Base-by-base conservation (phyloP, 306 rosid genomes). In the Quercus robur region DNA sequence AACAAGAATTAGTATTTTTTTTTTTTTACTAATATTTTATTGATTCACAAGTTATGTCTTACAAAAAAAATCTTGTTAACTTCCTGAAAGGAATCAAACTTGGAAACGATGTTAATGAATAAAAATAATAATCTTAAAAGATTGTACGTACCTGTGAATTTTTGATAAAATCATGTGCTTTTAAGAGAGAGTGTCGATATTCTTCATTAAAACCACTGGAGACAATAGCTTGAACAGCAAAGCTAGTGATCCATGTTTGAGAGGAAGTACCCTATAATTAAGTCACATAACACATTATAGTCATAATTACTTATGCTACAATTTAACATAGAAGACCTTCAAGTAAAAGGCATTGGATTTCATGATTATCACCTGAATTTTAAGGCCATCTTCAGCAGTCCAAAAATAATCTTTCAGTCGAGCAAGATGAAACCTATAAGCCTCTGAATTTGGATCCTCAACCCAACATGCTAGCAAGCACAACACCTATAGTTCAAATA, bases 321-420 rank as follows among this genome's bases (percentile, higher is more conserved):
- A 35, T 35, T 33, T 35, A 35, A 35, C 2, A 35, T 35, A 0
- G 41, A 44, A 10, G 11, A 7, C 51, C 51, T 44, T 0, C 0
- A 44, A 44, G 5, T 26, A 26, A 2, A 8, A 23, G 5, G 9
- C 4, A 63, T 18, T 26, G 0, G 2, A 8, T 44, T 9, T 44
- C 51, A 2, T 44, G 12, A 7, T 44, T 13, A 6, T 18, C 21
- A 90, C 94, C 87, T 89, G 93, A 70, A 87, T 79, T 85, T 89
- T 92, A 77, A 91, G 79, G 84, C 97, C 97, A 30, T 92, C 97
- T 88, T 92, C 97, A 30, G 95, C 91, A 10, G 90, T 18, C 97
- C 97, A 93, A 25, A 86, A 85, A 70, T 85, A 90, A 70, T 93
- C 95, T 12, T 69, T 88, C 61, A 93, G 80, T 82, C 97, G 78